Evolutionary conservation across 768 basidiomycete genomes (phyloP).

Genomic region (Roridomyces roridus): DNA sequence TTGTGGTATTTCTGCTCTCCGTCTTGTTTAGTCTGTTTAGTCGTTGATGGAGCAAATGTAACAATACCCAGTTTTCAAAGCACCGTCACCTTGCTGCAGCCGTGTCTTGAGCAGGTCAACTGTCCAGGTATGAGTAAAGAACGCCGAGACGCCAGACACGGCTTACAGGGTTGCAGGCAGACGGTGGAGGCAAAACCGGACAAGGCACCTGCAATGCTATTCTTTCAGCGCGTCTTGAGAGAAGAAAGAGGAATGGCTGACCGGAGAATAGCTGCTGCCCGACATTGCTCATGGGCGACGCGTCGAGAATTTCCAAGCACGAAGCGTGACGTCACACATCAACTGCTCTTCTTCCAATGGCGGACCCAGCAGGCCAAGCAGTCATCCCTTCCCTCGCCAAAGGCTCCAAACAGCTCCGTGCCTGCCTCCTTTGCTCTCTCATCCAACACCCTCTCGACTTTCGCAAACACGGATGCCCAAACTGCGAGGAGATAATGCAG

Average conservation of each 20-base stretch:
- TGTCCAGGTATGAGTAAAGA: conserved; percentile 30
- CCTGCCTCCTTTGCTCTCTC: conserved; percentile 93
- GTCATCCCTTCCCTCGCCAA: conserved; percentile 61
- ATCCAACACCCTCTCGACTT: conserved; percentile 88
- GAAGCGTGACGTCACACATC: neutral
- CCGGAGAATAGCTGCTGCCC: conserved; percentile 71
- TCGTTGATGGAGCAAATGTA: neutral
- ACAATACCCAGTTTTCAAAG: conserved; percentile 40
- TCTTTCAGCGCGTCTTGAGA: neutral
- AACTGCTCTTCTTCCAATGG: neutral
- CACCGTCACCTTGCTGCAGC: conserved; percentile 79
- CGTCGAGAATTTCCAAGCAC: too few relatives aligned
- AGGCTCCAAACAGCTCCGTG: conserved; percentile 76
- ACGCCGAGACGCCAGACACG: neutral
- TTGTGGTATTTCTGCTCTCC: conserved; percentile 36
- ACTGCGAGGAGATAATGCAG: conserved; percentile 95
- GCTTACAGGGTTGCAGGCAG: conserved; percentile 80
- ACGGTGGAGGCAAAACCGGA: conserved; percentile 82
- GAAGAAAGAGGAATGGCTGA: conserved; percentile 30
- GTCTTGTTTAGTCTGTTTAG: neutral
- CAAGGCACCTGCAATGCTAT: conserved; percentile 61
- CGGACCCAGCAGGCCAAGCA: conserved; percentile 4
- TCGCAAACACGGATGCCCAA: conserved; percentile 87
- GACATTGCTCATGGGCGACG: conserved; percentile 67
- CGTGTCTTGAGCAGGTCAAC: conserved; percentile 95